Percentiles rank a stretch among this genome's conserved stretches.
phyloP scores from a whole-genome alignment of 1,139 yeast genomes.

The Yamadazyma pseudoaaseri region DNA sequence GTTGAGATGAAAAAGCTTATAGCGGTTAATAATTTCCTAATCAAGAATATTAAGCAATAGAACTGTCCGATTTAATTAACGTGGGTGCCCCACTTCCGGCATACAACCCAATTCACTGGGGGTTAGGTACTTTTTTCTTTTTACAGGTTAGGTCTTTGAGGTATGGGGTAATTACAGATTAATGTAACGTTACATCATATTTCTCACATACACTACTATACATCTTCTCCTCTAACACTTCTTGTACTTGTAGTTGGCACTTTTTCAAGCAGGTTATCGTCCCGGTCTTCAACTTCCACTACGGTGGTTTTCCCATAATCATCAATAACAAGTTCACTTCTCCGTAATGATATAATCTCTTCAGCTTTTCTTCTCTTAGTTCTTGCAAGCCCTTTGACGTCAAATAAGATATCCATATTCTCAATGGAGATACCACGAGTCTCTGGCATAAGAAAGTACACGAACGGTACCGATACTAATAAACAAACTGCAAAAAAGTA shows the following conservation, averaged over 20 bases:
- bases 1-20: conserved; percentile 3
- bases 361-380: conserved; percentile 10
- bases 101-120: neutral
- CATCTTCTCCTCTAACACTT: conserved; percentile 3
- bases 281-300: conserved; percentile 5
- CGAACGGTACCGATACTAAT: conserved; percentile 32
- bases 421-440: conserved; percentile 44
- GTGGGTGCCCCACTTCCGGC: conserved; percentile 1
- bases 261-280: conserved; percentile 10
- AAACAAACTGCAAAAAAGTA: conserved; percentile 40
- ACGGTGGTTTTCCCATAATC: conserved; percentile 8
- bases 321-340: conserved; percentile 6
- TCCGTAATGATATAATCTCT: conserved; percentile 10
- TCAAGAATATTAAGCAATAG: no score
- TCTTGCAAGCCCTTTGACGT: conserved; percentile 9
- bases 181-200: neutral
- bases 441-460: conserved; percentile 37
- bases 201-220: neutral
- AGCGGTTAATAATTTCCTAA: neutral
- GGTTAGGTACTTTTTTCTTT: no score
- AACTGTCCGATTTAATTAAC: no score
- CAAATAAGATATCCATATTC: conserved; percentile 43
- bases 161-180: neutral
- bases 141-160: neutral
- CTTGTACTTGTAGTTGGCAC: conserved; percentile 6